Base-by-base conservation (phyloP, 2,329 filamentous ascomycete genomes). In the Colletotrichum eremochloae region DNA sequence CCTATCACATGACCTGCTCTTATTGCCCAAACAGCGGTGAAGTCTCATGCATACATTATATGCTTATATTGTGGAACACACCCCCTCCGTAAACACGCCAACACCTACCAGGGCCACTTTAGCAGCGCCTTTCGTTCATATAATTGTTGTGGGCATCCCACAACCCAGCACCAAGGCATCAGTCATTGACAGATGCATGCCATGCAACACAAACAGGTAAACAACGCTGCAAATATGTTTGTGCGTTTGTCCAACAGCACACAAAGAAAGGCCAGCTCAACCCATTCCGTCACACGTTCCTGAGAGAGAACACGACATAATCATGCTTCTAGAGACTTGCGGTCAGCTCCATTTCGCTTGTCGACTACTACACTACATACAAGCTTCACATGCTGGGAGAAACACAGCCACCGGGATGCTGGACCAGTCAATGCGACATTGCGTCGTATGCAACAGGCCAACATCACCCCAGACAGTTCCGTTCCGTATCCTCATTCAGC, bases 1-100 rank as follows among this genome's bases (percentile, higher is more conserved):
- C 50, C 50, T 18, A 20, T 18, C 14, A 33, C 15, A 18, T 11
- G 46, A 3, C 8, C 4, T 18, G 29, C 7, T 33, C 50, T 1
- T 9, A 7, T 8, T 18, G n/a, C 24, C n/a, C 3, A 14, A 14
- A 29, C 50, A 9, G 50, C 50, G 6, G 50, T 18, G 29, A 7
- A 12, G 48, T 31, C 5, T 18, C 14, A 31, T 31, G 5, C 24
- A 31, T 50, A 29, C 2, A 18, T 31, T 3, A 18, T 3, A 18
- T 18, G 14, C 5, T 48, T 8, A 2, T 1, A 6, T 33, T 18
- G 6, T 9, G 0, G 15, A 18, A 18, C 18, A 18, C 2, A 33
- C 6, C 3, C 1, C 2, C 4, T 9, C 15, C 1, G 2, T 18
- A 9, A 8, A 18, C 1, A 53, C 7, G 20, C 8, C 6, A 20